Evolutionary conservation across 371 early-diverging fungal species (phyloP).

Genomic region (Phascolomyces articulosus): DNA sequence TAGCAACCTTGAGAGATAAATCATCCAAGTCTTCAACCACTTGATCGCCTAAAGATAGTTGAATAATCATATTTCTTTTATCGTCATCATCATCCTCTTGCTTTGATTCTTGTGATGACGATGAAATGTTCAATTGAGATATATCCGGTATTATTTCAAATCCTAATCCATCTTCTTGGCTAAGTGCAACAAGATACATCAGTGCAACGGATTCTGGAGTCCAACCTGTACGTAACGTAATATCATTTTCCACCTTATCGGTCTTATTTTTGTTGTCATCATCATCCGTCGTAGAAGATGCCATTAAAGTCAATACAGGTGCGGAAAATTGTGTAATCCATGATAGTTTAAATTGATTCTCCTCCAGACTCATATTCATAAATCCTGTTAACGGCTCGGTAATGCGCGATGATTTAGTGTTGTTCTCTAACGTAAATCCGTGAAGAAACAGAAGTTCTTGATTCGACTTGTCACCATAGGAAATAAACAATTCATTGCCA

Average conservation of each 20-base stretch:
- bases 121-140: neutral
- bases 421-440: constrained; percentile 50
- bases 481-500: constrained; percentile 39
- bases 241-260: neutral
- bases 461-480: constrained; percentile 68
- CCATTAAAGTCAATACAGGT: constrained; percentile 19
- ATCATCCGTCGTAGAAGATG: neutral
- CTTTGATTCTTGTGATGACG: neutral
- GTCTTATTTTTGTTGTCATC: neutral
- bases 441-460: constrained; percentile 65
- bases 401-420: constrained; percentile 27
- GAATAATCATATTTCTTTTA: neutral
- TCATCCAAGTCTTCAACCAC: constrained; percentile 2
- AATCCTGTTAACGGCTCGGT: constrained; percentile 22
- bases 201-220: constrained; percentile 15
- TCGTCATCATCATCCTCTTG: neutral
- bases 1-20: constrained; percentile 4
- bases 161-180: constrained; percentile 23
- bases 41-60: neutral
- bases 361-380: constrained; percentile 8
- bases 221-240: constrained; percentile 18
- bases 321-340: constrained; percentile 16
- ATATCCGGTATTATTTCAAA: neutral
- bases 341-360: constrained; percentile 13
- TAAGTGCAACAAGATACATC: constrained; percentile 33